A percentile compares a stretch with the other conserved stretches of the same genome.
phyloP scores from a whole-genome alignment of 1,284 basidiomycete genomes.

The Malassezia pachydermatis region DNA sequence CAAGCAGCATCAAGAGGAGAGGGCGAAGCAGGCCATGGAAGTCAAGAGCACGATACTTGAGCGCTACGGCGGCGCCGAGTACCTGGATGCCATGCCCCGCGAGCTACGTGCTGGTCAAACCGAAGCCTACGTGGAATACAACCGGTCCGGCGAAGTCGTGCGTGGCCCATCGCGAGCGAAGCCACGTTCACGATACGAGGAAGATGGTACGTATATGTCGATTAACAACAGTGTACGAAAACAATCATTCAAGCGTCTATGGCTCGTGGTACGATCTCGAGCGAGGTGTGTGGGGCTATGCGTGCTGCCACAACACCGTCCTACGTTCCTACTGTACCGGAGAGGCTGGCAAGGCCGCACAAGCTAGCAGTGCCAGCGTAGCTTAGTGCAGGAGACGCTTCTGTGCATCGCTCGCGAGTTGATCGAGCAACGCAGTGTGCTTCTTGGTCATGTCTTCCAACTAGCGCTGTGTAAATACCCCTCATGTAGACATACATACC shows the following conservation, averaged over 20 bases:
- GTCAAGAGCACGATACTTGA: constrained; percentile 56
- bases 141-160: constrained; percentile 75
- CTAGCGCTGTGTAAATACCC: too few relatives aligned
- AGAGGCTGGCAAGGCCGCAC: constrained; percentile 67
- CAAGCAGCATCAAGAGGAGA: constrained; percentile 79
- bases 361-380: constrained; percentile 53
- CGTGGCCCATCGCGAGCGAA: constrained; percentile 82
- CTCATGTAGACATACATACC: constrained; percentile 10
- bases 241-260: constrained; percentile 90
- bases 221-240: constrained; percentile 57
- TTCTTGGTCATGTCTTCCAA: constrained; percentile 18
- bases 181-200: constrained; percentile 70
- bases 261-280: constrained; percentile 81
- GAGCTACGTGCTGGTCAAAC: constrained; percentile 87
- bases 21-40: constrained; percentile 76
- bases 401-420: constrained; percentile 9
- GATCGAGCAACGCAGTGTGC: constrained; percentile 7
- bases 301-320: constrained; percentile 78
- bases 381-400: constrained; percentile 7
- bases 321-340: constrained; percentile 90
- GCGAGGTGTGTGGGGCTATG: constrained; percentile 75
- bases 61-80: constrained; percentile 88
- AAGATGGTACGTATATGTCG: constrained; percentile 13
- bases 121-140: constrained; percentile 96
- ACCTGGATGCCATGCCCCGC: constrained; percentile 73